Evolutionary conservation across 2,329 filamentous ascomycete genomes (phyloP), one percentile per base, ranked within the genome.

Genomic region (Zelopaecilomyces penicillatus): DNA sequence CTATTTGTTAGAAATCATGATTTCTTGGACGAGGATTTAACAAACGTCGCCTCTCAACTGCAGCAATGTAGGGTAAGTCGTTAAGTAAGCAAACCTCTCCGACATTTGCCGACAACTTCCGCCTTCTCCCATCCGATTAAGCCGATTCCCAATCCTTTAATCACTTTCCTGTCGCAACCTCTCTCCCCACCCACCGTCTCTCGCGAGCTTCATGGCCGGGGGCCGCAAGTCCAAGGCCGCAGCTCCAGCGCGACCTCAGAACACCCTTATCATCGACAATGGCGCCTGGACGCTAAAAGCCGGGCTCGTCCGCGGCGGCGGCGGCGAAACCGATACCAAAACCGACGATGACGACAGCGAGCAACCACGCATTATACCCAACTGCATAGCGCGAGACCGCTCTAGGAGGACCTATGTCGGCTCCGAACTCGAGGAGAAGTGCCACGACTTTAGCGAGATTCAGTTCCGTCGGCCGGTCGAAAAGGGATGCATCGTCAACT

Each of bases 401-500:
- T 82, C 87, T 54, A 82, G 80, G 55, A 82, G 85, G 52, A 78
- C 83, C 4, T 95, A 93, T 57, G 77, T 95, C 48, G 90, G 80
- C 10, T 81, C 85, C 1, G 85, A 95, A 53, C 70, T 96, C 2
- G 78, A 82, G 6, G 78, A 82, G 6, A 75, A 80, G 46, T 94
- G 91, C 64, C 82, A 76, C 52, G 91, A 98, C 59, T 95, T 88
- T 69, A 88, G 89, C 52, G 91, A 96, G 62, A 80, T 94, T 19
- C 76, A 80, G 6, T 95, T 96, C 57, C 79, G 91, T 1, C 75
- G 91, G 0, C 93, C 93, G 0, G 86, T 97, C 1, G 93, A 98
- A 65, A 94, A 90, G 65, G 93, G 93, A 6, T 97, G 87, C 59
- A 74, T 97, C 41, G 90, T 97, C 49, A 96, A 91, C 60, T 98